Evolutionary conservation across 768 basidiomycete species (phyloP).

Genomic region (Hygrophorus russula): DNA sequence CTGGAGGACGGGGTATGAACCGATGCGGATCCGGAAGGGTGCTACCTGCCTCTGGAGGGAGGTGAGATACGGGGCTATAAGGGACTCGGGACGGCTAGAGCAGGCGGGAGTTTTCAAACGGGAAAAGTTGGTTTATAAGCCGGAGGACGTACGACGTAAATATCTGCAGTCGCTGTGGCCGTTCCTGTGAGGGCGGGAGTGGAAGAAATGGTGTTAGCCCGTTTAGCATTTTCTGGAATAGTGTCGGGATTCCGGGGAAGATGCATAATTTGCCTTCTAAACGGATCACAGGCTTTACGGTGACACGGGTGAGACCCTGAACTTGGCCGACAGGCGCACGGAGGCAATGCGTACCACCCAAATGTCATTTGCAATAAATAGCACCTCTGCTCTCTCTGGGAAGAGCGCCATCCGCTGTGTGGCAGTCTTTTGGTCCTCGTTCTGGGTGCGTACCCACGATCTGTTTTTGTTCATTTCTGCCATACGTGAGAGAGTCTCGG

Average conservation of each 20-base stretch:
- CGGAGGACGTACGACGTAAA: slow-evolving; percentile 56
- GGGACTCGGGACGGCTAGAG: slow-evolving; percentile 62
- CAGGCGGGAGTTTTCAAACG: slow-evolving; percentile 1
- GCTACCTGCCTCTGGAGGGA: slow-evolving; percentile 62
- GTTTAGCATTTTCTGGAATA: slow-evolving; percentile 77
- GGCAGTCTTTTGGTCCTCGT: slow-evolving; percentile 63
- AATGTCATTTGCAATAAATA: slow-evolving; percentile 70
- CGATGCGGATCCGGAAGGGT: slow-evolving; percentile 68
- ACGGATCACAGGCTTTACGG: slow-evolving; percentile 67
- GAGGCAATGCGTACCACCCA: slow-evolving; percentile 63
- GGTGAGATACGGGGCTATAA: slow-evolving; percentile 76
- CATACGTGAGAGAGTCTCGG: slow-evolving; percentile 73
- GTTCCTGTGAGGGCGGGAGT: slow-evolving; percentile 62
- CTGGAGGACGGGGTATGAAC: slow-evolving; percentile 58
- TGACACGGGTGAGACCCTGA: not conserved
- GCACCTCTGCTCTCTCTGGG: slow-evolving; percentile 63
- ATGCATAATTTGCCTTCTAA: slow-evolving; percentile 81
- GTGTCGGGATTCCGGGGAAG: slow-evolving; percentile 81
- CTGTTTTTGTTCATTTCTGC: slow-evolving; percentile 43
- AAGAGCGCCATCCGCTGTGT: slow-evolving; percentile 87
- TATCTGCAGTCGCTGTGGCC: slow-evolving; percentile 72
- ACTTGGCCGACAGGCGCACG: not conserved
- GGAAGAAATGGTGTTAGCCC: slow-evolving; percentile 65
- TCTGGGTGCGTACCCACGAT: slow-evolving; percentile 49
- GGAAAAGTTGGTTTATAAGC: not conserved